Evolutionary conservation across 805 yeast species (phyloP), one percentile per base, ranked within the genome.

Genomic region (Aciculoconidium aculeatum): DNA sequence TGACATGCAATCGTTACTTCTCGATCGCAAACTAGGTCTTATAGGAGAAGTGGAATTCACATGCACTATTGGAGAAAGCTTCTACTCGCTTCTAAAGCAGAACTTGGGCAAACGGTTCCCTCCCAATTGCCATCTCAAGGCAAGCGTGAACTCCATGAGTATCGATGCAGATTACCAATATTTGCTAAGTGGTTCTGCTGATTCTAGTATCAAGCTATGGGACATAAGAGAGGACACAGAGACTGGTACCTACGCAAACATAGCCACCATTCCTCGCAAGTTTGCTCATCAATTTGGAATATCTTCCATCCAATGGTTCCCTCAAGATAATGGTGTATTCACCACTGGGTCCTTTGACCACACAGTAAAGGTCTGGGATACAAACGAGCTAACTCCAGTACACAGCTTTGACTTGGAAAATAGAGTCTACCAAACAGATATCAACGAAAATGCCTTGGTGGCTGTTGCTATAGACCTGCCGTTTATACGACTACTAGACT

Each of bases 221-320:
- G 82, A 79, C 36, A 39, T 76, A 13, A 27, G 30, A 28, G 28
- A 30, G 8, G 27, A 41, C 11, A 42, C 37, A 17, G 27, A 28
- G 31, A 42, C 28, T 23, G 31, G 44, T 9, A 44, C 42, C 22
- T 55, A 35, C 18, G 11, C 36, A 4, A 37, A 39, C 11, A 18
- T 63, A 4, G 68, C 62, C 4, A 47, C 63, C 4, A 40, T 64
- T 4, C 67, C 68, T 0, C 44, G 63, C 13, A 57, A 52, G 28
- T 28, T 63, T 5, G 64, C 52, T 10, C 96, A 88, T 47, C 51
- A 58, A 11, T 85, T 67, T 49, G 95, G 95, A 0, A 65, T 88
- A 0, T 81, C 94, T 0, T 57, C 72, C 10, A 61, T 84, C 1
- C 64, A 69, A 43, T 88, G 96, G 96, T 90, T 95, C 90, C 87